Evolutionary conservation across 352 stramenopile genomes (phyloP).

Genomic region (Pythium sp.): DNA sequence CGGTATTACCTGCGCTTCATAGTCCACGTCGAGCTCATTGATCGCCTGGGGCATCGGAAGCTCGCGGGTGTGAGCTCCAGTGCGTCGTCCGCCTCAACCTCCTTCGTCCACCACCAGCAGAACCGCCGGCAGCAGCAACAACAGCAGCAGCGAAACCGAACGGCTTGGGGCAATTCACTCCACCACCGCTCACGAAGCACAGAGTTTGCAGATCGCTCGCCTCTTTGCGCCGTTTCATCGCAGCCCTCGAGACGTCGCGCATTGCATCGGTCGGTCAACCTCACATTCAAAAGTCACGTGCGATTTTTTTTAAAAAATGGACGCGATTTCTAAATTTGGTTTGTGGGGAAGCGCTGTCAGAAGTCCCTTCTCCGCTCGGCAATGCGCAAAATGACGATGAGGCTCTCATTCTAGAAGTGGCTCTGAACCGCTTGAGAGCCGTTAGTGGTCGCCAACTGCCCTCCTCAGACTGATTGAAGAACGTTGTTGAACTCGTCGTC

Average conservation of each 20-base stretch:
- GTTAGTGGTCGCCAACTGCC: neutral
- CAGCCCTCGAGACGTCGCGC: neutral
- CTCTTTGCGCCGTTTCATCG: neutral
- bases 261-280: neutral
- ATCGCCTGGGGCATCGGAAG: conserved; percentile 51
- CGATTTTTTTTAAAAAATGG: too few species aligned
- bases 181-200: neutral
- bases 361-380: too few species aligned
- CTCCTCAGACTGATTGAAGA: too few species aligned
- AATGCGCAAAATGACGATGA: too few species aligned
- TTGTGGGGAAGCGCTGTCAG: too few species aligned
- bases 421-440: neutral
- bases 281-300: neutral
- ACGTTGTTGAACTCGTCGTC: neutral
- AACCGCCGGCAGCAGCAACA: too few species aligned
- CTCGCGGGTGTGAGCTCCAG: neutral
- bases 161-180: neutral
- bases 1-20: conserved; percentile 37
- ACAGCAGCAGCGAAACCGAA: neutral
- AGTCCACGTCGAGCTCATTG: conserved; percentile 67
- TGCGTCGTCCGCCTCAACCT: neutral
- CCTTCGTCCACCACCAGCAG: neutral
- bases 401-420: too few species aligned
- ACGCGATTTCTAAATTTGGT: neutral
- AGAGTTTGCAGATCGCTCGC: neutral